Percentiles rank a stretch among this genome's conserved stretches.
Conservation (phyloP, 805 yeast species). For the Starmerella stellata region DNA sequence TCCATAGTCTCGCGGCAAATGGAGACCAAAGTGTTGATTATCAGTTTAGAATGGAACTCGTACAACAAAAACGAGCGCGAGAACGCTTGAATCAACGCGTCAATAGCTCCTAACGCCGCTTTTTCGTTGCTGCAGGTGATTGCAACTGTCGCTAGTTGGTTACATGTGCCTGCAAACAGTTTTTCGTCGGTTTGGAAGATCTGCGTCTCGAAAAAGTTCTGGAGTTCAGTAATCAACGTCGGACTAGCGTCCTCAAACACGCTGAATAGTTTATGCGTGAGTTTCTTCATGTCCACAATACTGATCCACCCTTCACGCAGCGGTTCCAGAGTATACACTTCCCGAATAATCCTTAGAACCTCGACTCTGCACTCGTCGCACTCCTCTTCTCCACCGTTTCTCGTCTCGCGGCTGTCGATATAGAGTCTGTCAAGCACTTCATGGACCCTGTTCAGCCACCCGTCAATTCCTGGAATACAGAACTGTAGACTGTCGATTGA, state of each 20-base stretch:
- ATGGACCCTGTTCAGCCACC: constrained; percentile 35
- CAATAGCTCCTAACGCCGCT: constrained; percentile 1
- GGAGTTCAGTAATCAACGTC: neutral
- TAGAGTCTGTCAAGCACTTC: constrained; percentile 32
- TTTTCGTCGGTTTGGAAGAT: neutral
- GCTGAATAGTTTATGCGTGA: constrained; percentile 8
- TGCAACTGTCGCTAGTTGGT: neutral
- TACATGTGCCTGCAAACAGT: neutral
- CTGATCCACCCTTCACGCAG: constrained; percentile 11
- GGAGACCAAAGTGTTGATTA: constrained; percentile 6
- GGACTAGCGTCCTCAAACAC: neutral
- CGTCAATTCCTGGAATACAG: constrained; percentile 35
- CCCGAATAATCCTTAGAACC: constrained; percentile 16
- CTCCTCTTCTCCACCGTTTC: no score
- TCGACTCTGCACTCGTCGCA: constrained; percentile 16
- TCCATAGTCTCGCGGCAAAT: constrained; percentile 7
- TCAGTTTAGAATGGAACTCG: constrained; percentile 3
- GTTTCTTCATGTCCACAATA: constrained; percentile 4
- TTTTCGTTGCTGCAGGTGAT: neutral
- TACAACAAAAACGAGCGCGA: constrained; percentile 3
- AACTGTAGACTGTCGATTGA: constrained; percentile 32
- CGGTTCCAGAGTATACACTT: constrained; percentile 8
- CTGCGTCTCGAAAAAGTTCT: neutral
- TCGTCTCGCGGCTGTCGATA: constrained; percentile 18
- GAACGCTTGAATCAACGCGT: constrained; percentile 7